Evolutionary conservation across 2,329 filamentous ascomycete species (phyloP).

Genomic region (Aureobasidium sp.): DNA sequence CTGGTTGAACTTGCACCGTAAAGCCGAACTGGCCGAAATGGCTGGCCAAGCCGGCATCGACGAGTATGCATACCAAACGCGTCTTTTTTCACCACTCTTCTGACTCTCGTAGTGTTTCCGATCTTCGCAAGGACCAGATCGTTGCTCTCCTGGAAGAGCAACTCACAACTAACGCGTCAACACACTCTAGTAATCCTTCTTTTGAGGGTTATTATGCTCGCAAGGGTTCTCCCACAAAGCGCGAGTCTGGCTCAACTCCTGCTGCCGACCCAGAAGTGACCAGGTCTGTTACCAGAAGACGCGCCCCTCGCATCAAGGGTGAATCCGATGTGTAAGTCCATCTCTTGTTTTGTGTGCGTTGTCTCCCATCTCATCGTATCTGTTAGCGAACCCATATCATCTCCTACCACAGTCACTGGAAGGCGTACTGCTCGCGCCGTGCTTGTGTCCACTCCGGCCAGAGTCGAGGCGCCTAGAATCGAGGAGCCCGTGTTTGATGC

Average conservation of each 20-base stretch:
- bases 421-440: neutral
- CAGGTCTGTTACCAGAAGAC: conserved; percentile 27
- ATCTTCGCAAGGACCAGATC: conserved; percentile 61
- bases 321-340: conserved; percentile 27
- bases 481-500: neutral
- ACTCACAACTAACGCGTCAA: conserved; percentile 61
- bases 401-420: neutral
- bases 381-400: neutral
- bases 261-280: conserved; percentile 21
- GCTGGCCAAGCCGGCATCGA: conserved; percentile 64
- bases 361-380: neutral
- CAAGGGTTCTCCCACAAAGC: conserved; percentile 50
- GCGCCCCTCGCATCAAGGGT: conserved; percentile 30
- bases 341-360: neutral
- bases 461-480: neutral
- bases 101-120: conserved; percentile 12
- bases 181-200: conserved; percentile 55
- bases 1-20: conserved; percentile 76
- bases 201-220: conserved; percentile 74
- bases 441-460: neutral
- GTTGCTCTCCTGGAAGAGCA: conserved; percentile 67
- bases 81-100: neutral
- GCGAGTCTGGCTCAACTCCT: conserved; percentile 21
- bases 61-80: conserved; percentile 52
- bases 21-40: conserved; percentile 68